Evolutionary conservation across 441 rosid genomes (phyloP), one percentile per base, ranked within the genome.

Genomic region (Macaranga tanarius): DNA sequence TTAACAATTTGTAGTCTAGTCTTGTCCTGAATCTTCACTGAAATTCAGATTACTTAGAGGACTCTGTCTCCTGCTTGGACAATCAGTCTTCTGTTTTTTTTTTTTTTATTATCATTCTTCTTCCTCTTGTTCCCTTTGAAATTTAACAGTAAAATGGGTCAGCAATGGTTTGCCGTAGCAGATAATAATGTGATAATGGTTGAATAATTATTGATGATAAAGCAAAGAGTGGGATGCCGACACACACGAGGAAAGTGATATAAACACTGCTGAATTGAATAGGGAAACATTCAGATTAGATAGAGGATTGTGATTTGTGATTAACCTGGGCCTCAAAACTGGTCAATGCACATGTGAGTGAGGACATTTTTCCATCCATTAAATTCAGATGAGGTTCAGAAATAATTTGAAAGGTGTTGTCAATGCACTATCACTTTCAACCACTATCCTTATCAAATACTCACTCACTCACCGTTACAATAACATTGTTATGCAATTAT

Each of bases 391-490:
- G 60, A 71, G 60, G 48, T 40, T 48, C 19, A 12, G 63, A 42
- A 42, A 48, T 40, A 54, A 38, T 62, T 38, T 42, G 19, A 62
- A 62, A 52, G 61, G 61, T 34, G 52, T 13, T 34, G 62, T n/a
- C 59, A 34, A 7, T 34, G 65, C 65, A 73, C 65, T 45, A 28
- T 73, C 76, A 25, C 65, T 73, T 73, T 57, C 76, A 26, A 44
- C 10, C 26, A 45, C 44, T 64, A 20, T 73, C 71, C 28, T 26
- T 55, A 65, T 64, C 65, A 42, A 57, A n/a, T 57, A 47, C 31
- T 22, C 0, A 2, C 44, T 5, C 52, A 31, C 38, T 31, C 38
- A 3, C 38, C 38, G 5, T 31, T 60, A 19, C 40, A 58, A 10
- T 45, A 28, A 40, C 38, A 40, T 11, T 16, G n/a, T n/a, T n/a